These are phyloP conservation scores for Metarhizium robertsii DNA, from an alignment of 2,329 filamentous ascomycete genomes.

Conservation along the genomic window DNA sequence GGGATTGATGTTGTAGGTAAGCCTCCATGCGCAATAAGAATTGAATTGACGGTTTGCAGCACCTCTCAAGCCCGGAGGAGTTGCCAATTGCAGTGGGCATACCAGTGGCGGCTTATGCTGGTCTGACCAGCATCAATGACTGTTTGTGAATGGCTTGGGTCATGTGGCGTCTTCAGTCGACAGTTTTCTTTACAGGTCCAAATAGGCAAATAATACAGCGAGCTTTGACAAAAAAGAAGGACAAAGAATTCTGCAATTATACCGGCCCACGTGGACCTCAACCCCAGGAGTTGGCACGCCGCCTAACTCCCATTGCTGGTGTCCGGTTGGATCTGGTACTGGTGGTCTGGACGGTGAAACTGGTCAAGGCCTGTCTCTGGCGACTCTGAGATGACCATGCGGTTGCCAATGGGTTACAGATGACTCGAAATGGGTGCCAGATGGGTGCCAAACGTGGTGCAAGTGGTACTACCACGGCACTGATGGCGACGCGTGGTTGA, in stretches of 20 bases:
- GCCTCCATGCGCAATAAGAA: neutral
- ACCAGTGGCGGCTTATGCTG: neutral
- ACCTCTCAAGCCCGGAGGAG: neutral
- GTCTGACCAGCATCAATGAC: neutral
- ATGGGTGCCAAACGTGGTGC: neutral
- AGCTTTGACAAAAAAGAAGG: neutral
- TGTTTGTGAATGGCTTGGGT: neutral
- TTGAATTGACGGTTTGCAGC: neutral
- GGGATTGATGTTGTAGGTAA: neutral
- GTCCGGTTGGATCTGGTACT: neutral
- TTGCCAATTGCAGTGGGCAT: neutral
- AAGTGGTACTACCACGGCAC: neutral
- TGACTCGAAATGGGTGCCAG: neutral
- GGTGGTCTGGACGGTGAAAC: neutral
- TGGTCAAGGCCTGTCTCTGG: neutral
- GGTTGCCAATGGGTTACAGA: neutral
- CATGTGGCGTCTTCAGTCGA: neutral
- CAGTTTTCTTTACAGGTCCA: neutral
- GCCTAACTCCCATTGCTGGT: neutral
- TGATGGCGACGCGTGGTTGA: neutral
- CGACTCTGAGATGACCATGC: neutral
- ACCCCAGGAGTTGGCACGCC: neutral
- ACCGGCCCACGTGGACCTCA: neutral
- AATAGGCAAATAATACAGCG: neutral
- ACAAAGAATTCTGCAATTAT: neutral